phyloP scores from a whole-genome alignment of 441 rosid genomes.

The Iberis amara region DNA sequence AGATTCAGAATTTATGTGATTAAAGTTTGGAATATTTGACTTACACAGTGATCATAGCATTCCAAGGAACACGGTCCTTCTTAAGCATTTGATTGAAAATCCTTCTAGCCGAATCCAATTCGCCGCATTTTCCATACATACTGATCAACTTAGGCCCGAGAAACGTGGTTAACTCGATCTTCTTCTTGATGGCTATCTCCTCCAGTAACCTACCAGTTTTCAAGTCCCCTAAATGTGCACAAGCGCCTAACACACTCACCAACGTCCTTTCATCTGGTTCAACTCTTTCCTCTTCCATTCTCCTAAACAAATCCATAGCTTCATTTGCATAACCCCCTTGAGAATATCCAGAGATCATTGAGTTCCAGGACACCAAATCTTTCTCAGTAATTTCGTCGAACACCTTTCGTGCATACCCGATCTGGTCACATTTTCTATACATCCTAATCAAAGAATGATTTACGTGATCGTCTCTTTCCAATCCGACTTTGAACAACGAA shows the following conservation, averaged over 20 bases:
- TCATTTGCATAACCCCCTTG: conserved; percentile 53
- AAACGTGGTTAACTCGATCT: conserved; percentile 46
- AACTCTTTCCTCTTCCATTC: conserved; percentile 52
- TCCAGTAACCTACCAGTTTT: conserved; percentile 55
- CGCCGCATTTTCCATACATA: conserved; percentile 83
- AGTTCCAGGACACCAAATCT: conserved; percentile 78
- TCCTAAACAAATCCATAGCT: conserved; percentile 49
- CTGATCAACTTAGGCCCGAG: conserved; percentile 65
- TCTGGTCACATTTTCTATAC: conserved; percentile 41
- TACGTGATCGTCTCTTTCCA: conserved; percentile 47
- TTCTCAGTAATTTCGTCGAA: conserved; percentile 59
- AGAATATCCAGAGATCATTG: conserved; percentile 75
- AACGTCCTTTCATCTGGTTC: conserved; percentile 70
- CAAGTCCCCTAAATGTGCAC: conserved; percentile 63
- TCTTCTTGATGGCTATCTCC: conserved; percentile 38
- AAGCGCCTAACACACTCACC: conserved; percentile 65
- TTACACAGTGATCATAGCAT: conserved; percentile 82
- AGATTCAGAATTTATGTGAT: background rate
- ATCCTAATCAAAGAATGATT: conserved; percentile 54
- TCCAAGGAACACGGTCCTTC: conserved; percentile 71
- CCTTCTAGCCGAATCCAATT: conserved; percentile 56
- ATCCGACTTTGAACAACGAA: conserved; percentile 47
- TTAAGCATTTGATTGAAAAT: conserved; percentile 55
- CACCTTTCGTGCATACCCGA: conserved; percentile 50
- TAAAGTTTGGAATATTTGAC: conserved; percentile 4